These are phyloP conservation scores for Beauveria bassiana DNA, from an alignment of 2,329 filamentous ascomycete genomes.

Conservation along the genomic window DNA sequence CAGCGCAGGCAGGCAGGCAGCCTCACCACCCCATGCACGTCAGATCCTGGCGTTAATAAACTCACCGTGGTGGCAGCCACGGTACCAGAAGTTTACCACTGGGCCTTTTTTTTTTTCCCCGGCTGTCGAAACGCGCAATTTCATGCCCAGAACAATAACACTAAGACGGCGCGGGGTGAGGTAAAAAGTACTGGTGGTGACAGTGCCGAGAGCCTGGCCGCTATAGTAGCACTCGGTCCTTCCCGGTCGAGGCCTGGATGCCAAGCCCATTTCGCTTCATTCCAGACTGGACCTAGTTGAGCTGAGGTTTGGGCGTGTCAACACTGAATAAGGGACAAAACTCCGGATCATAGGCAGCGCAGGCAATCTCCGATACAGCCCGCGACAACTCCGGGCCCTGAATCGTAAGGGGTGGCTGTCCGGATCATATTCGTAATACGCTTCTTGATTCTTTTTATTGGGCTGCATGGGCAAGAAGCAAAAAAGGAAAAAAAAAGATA, in stretches of 20 bases:
- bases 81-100: too few species aligned
- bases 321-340: not conserved
- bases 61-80: too few species aligned
- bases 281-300: too few species aligned
- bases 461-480: not conserved
- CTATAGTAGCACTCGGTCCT: not conserved
- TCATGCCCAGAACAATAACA: too few species aligned
- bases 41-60: not conserved
- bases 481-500: not conserved
- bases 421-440: not conserved
- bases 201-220: not conserved
- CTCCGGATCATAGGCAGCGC: not conserved
- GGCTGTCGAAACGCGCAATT: too few species aligned
- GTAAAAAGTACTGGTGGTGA: too few species aligned
- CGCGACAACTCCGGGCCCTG: too few species aligned
- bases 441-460: not conserved
- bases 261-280: not conserved
- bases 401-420: too few species aligned
- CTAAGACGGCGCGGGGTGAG: not conserved
- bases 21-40: not conserved
- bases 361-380: constrained; percentile 4
- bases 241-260: not conserved
- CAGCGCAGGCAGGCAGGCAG: not conserved
- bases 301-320: too few species aligned
- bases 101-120: too few species aligned